Percentiles rank a stretch among this genome's conserved stretches.
phyloP scores from a whole-genome alignment of 495 filamentous ascomycete genomes.

The Staphylotrichum longicolle region DNA sequence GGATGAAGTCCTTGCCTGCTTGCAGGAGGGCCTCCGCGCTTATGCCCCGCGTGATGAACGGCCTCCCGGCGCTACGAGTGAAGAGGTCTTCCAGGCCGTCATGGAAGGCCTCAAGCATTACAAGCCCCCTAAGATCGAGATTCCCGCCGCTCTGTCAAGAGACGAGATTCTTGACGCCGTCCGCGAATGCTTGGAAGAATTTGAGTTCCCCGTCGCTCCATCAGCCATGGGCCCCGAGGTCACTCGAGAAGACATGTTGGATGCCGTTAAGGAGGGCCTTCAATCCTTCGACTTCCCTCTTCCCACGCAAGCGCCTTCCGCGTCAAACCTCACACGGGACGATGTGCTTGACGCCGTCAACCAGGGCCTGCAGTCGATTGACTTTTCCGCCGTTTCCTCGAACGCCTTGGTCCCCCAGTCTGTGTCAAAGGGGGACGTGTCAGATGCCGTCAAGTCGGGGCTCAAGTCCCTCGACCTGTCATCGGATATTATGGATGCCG shows the following conservation, averaged over 20 bases:
- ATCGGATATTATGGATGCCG: conserved; percentile 30
- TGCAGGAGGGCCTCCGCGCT: conserved; percentile 76
- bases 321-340: conserved; percentile 32
- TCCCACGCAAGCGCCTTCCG: conserved; percentile 4
- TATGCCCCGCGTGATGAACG: conserved; percentile 58
- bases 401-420: conserved; percentile 28
- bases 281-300: conserved; percentile 44
- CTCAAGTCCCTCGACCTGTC: conserved; percentile 29
- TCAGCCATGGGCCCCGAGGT: conserved; percentile 45
- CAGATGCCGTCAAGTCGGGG: conserved; percentile 32
- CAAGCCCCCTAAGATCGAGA: conserved; percentile 64
- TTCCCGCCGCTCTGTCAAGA: conserved; percentile 63
- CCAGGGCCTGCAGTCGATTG: conserved; percentile 43
- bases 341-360: conserved; percentile 47
- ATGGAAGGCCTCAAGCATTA: conserved; percentile 77
- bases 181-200: conserved; percentile 72
- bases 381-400: conserved; percentile 34
- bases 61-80: conserved; percentile 57
- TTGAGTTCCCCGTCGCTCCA: conserved; percentile 59
- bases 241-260: conserved; percentile 52
- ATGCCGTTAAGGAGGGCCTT: conserved; percentile 55
- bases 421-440: conserved; percentile 28
- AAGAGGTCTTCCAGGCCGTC: conserved; percentile 80
- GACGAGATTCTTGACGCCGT: conserved; percentile 76
- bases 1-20: conserved; percentile 80